These are phyloP conservation scores for Elsinoe ampelina DNA, from an alignment of 2,329 filamentous ascomycete species.

Conservation along the genomic window DNA sequence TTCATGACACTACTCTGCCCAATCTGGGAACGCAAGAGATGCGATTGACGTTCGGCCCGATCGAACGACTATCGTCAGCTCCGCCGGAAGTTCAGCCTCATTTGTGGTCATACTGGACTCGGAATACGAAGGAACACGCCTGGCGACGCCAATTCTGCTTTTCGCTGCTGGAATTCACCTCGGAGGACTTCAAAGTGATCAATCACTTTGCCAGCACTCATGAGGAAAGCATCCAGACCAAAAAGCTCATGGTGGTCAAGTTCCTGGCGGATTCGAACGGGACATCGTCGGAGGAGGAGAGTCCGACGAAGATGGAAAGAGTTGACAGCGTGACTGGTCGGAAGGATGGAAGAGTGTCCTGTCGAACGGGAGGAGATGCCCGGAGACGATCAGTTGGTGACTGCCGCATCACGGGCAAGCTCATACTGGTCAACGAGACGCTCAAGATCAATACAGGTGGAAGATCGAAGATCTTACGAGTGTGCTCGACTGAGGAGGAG, in stretches of 20 bases:
- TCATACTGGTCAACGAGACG: slow-evolving; percentile 39
- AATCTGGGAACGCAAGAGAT: slow-evolving; percentile 6
- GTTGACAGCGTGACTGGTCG: background rate
- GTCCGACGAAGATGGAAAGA: background rate
- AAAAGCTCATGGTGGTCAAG: slow-evolving; percentile 5
- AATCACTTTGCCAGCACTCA: slow-evolving; percentile 46
- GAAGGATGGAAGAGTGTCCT: background rate
- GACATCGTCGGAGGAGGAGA: background rate
- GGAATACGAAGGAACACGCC: slow-evolving; percentile 27
- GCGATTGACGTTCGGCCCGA: background rate
- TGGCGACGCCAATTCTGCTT: slow-evolving; percentile 60
- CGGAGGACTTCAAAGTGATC: slow-evolving; percentile 52
- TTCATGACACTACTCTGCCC: background rate
- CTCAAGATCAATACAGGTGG: slow-evolving; percentile 38
- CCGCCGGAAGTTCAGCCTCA: slow-evolving; percentile 13
- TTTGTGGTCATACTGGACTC: slow-evolving; percentile 37
- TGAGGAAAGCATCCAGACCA: slow-evolving; percentile 8
- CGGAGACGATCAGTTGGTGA: slow-evolving; percentile 46
- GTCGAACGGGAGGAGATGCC: slow-evolving; percentile 30
- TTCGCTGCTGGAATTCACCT: slow-evolving; percentile 54
- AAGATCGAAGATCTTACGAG: slow-evolving; percentile 31
- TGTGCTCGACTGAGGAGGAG: slow-evolving; percentile 34
- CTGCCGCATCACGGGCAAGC: slow-evolving; percentile 39
- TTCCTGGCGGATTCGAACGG: background rate
- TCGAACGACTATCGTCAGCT: background rate